Base-by-base conservation (phyloP, 2,329 filamentous ascomycete species). In the Didymella glomerata region DNA sequence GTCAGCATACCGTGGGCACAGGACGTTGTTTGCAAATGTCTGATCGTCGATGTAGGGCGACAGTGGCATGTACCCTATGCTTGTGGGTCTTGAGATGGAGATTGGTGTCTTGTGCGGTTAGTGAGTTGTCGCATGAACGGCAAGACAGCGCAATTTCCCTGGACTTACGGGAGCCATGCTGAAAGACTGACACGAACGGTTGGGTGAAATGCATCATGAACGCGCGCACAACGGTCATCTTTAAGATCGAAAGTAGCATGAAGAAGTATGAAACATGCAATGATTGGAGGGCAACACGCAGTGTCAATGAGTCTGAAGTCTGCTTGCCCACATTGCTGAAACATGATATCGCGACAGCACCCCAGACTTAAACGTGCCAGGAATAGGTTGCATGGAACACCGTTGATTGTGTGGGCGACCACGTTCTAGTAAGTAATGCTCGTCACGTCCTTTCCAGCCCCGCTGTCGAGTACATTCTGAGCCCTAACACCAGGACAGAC, bases 381-480 rank as follows among this genome's bases (percentile, higher is more conserved):
- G 48, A 60, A 42, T 25, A 55, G 57, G 47, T 58, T 54, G 53
- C 57, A 61, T 62, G 60, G 62, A 67, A 69, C 60, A 69, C 63
- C 61, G 60, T 65, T 52, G 52, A 63, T 65, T 62, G 64, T 68
- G 66, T 69, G 68, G 69, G 60, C 55, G 62, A 66, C 64, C 66
- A 62, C 68, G 66, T 69, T 74, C 66, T 73, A 63, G 47, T 71
- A 74, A 66, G 60, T 75, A 71, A 70, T 71, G 69, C 71, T 73
- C 67, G 61, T 73, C 64, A 69, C 66, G 64, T 67, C 62, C 60
- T 63, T 70, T 71, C 64, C 66, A 70, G 67, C 66, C 63, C 69
- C 57, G 71, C 72, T 74, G 68, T 71, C 64, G 62, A 51, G 66
- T 66, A 72, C 69, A 74, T 68, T 71, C 67, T 71, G 65, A 73